These are phyloP conservation scores for Daldinia caldariorum DNA, from an alignment of 495 filamentous ascomycete genomes.

Conservation along the genomic window DNA sequence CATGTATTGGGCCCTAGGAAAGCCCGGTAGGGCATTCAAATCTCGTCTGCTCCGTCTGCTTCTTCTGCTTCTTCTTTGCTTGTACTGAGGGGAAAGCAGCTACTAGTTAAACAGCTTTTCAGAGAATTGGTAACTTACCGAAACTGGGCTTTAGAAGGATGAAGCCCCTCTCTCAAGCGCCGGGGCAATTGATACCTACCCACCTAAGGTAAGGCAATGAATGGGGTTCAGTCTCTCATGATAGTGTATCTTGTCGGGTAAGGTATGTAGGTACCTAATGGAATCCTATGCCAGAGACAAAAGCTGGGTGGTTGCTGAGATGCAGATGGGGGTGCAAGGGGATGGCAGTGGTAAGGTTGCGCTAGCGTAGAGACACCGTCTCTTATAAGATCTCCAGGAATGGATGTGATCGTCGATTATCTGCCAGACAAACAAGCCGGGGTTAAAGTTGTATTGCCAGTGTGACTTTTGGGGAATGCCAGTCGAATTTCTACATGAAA, in stretches of 20 bases:
- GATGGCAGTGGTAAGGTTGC: constrained; percentile 35
- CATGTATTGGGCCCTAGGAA: constrained; percentile 20
- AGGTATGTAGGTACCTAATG: constrained; percentile 33
- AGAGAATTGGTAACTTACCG: constrained; percentile 16
- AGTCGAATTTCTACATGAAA: constrained; percentile 47
- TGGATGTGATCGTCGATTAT: constrained; percentile 39
- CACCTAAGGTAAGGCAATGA: no score
- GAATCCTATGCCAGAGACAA: constrained; percentile 12
- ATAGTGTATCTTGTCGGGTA: constrained; percentile 22
- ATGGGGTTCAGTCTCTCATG: constrained; percentile 17
- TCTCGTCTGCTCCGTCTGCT: constrained; percentile 37
- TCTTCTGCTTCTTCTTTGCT: constrained; percentile 56
- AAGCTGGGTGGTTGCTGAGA: constrained; percentile 18
- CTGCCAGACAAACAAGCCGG: constrained; percentile 34
- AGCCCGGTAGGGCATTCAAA: constrained; percentile 9
- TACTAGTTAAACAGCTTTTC: constrained; percentile 20
- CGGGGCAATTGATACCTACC: constrained; percentile 15
- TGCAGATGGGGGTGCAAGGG: constrained; percentile 41
- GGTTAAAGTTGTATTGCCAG: constrained; percentile 41
- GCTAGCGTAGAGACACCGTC: constrained; percentile 38
- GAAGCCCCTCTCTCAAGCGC: background rate
- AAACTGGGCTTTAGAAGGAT: constrained; percentile 6
- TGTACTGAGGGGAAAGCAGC: constrained; percentile 48
- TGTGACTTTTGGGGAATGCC: constrained; percentile 44
- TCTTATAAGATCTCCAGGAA: constrained; percentile 30